These are phyloP conservation scores for Fusarium longipes DNA, from an alignment of 2,329 filamentous ascomycete species.

Conservation along the genomic window DNA sequence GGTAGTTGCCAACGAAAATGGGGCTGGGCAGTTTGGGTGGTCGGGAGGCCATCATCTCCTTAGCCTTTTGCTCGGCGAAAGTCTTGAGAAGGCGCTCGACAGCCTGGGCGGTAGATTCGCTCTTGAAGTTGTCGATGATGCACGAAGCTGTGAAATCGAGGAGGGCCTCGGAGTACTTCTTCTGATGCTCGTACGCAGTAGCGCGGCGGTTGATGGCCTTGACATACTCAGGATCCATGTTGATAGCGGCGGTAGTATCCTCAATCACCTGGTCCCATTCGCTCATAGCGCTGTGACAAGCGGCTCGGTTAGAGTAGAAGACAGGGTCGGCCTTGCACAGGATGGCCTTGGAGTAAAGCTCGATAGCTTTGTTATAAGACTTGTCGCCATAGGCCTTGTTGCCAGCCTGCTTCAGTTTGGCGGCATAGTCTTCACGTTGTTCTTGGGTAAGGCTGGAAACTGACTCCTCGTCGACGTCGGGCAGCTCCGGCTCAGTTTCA, in stretches of 20 bases:
- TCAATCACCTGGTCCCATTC: constrained; percentile 97
- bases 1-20: constrained; percentile 97
- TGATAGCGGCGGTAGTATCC: constrained; percentile 94
- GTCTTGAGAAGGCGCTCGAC: constrained; percentile 96
- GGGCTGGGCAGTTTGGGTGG: constrained; percentile 89
- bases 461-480: constrained; percentile 71
- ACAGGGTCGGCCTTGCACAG: constrained; percentile 97
- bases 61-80: constrained; percentile 93
- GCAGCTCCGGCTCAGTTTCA: constrained; percentile 74
- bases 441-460: constrained; percentile 65
- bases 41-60: constrained; percentile 88
- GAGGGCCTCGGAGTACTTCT: constrained; percentile 91
- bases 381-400: constrained; percentile 97
- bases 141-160: constrained; percentile 98
- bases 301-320: constrained; percentile 98
- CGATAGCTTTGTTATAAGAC: constrained; percentile 92
- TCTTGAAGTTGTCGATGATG: constrained; percentile 98
- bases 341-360: constrained; percentile 94
- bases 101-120: constrained; percentile 85
- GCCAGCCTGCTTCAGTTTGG: constrained; percentile 91
- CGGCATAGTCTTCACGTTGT: constrained; percentile 86
- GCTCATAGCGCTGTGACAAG: constrained; percentile 93
- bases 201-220: constrained; percentile 97
- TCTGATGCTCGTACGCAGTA: constrained; percentile 94
- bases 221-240: constrained; percentile 93